Base-by-base conservation (phyloP, 2,329 filamentous ascomycete genomes). In the Ophiostoma tasmaniense region DNA sequence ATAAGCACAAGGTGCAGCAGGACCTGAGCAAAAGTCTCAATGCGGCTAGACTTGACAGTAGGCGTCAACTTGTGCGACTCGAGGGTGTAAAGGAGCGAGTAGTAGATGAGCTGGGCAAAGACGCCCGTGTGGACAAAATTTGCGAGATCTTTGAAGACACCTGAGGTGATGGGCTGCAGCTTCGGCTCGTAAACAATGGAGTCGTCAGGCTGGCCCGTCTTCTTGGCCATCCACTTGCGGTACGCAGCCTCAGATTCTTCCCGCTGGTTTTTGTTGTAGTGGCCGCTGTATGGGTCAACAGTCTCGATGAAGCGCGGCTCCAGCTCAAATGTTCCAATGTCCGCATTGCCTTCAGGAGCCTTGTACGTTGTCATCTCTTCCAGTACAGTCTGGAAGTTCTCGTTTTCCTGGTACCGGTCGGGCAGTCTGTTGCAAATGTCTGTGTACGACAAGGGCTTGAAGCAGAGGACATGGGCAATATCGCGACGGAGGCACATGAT, bases 241-340 rank as follows among this genome's bases (percentile, higher is more conserved):
- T 95, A 97, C 2, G 93, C 90, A 73, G 87, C 89, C 78, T 99
- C 95, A 0, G 94, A 92, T 77, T 99, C 95, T 76, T 99, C 95
- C 66, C 95, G 87, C 77, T 98, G 94, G 75, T 99, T 99, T 76
- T 97, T 96, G 75, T 89, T 96, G 78, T 97, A 99, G 76, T 98
- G 93, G 7, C 93, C 91, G 75, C 93, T 95, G 77, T 97, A 99
- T 0, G 96, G 95, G 76, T 99, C 96, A 66, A 99, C 88, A 64
- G 96, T 86, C 73, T 94, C 90, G 52, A 97, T 85, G 74, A 89
- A 95, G 71, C 96, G 87, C 4, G 90, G 87, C 76, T 93, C 95
- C 67, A 99, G 82, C 77, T 97, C 93, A 75, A 99, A 99, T 0
- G 92, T 96, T 69, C 96, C 95, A 20, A 93, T 91, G 76, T 99